Conservation (phyloP, 2,329 filamentous ascomycete species). For the Beauveria caledonica region DNA sequence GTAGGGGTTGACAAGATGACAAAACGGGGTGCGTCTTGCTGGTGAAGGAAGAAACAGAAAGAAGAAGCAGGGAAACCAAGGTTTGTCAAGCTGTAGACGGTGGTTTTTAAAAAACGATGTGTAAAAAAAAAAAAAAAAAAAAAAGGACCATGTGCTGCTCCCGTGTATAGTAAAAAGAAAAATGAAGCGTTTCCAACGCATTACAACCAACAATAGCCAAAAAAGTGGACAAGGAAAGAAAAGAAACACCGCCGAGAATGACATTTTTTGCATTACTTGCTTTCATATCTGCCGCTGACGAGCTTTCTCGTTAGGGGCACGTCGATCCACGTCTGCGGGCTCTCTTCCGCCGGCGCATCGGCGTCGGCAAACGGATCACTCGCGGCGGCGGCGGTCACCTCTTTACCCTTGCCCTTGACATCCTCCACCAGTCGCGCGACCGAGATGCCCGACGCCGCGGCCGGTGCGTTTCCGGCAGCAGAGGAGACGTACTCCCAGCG, state of each 20-base stretch:
- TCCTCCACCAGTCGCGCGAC: conserved; percentile 40
- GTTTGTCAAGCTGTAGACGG: background rate
- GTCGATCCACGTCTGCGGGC: conserved; percentile 50
- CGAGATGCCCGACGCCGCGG: conserved; percentile 53
- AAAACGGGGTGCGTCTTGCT: no score
- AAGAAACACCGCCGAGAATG: background rate
- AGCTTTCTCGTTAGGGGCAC: conserved; percentile 60
- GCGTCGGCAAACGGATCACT: conserved; percentile 60
- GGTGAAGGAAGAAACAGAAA: no score
- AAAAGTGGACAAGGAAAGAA: background rate
- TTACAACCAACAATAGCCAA: background rate
- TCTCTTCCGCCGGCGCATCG: conserved; percentile 17
- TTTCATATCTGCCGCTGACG: conserved; percentile 68
- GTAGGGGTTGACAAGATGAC: no score
- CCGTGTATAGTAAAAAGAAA: background rate
- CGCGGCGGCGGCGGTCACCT: conserved; percentile 17
- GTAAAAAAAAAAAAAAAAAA: background rate
- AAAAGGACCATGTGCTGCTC: background rate
- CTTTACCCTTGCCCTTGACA: conserved; percentile 45
- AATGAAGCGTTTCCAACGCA: background rate
- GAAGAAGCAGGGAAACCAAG: no score
- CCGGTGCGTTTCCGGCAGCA: conserved; percentile 15
- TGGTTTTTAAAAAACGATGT: background rate
- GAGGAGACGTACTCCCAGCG: conserved; percentile 60
- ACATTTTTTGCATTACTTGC: conserved; percentile 19